Percentiles rank a stretch among this genome's conserved stretches.
Evolutionary conservation across 2,329 filamentous ascomycete species (phyloP).

Genomic region (Lecanoromycetidae sp.): DNA sequence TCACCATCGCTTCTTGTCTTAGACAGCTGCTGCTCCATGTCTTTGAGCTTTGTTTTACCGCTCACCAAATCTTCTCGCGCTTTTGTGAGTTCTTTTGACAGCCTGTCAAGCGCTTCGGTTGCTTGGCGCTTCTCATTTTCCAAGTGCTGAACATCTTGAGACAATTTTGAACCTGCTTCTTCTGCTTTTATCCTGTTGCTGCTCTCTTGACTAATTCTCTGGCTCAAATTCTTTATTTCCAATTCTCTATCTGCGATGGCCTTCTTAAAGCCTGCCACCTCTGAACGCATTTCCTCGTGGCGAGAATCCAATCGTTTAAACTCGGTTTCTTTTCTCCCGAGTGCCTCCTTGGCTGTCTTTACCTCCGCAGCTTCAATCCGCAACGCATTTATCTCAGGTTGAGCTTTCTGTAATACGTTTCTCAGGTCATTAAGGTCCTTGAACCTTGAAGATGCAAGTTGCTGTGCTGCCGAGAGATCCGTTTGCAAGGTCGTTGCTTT

Average conservation of each 20-base stretch:
- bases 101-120: conserved; percentile 59
- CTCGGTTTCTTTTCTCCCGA: conserved; percentile 50
- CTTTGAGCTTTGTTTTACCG: conserved; percentile 43
- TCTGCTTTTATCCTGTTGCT: conserved; percentile 61
- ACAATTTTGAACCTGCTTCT: conserved; percentile 60
- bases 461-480: conserved; percentile 73
- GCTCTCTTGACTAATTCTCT: conserved; percentile 65
- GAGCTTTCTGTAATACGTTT: conserved; percentile 68
- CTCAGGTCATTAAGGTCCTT: conserved; percentile 74
- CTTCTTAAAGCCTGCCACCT: conserved; percentile 58
- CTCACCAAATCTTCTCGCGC: conserved; percentile 57
- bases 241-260: conserved; percentile 60
- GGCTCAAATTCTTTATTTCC: conserved; percentile 66
- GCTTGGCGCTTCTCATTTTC: conserved; percentile 72
- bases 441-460: conserved; percentile 75
- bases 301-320: conserved; percentile 66
- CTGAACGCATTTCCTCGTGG: conserved; percentile 68
- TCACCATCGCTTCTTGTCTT: conserved; percentile 57
- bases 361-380: conserved; percentile 65
- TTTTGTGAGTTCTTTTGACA: conserved; percentile 55
- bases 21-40: conserved; percentile 62
- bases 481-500: conserved; percentile 61
- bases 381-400: conserved; percentile 71
- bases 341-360: conserved; percentile 62
- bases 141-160: conserved; percentile 63